Evolutionary conservation across 192 early-diverging fungal genomes (phyloP), one percentile per base, ranked within the genome.

Genomic region (Tieghemiomyces parasiticus): DNA sequence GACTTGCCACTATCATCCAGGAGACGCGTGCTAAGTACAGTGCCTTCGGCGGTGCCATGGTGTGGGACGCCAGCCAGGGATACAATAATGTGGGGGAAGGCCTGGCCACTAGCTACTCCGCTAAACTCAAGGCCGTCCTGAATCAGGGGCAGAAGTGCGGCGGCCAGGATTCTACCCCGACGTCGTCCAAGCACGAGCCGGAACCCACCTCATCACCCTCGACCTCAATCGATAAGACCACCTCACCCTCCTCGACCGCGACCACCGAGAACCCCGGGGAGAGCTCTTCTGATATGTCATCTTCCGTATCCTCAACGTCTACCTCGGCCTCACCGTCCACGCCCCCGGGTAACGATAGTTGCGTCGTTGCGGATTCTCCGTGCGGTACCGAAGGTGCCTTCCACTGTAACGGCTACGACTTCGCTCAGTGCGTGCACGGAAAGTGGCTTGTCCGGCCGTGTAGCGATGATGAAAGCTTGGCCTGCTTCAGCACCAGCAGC

Each of bases 51-150:
- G 86, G 86, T 28, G 78, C 85, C 46, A 81, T 81, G 80, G 71
- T 83, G 55, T 88, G 86, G 85, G 85, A 89, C 65, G 76, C 77
- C 0, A 84, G 82, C 28, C 82, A 84, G 61, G 67, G 81, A 0
- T 79, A 77, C 49, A 63, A 35, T 13, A 83, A 83, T 55, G 48
- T 65, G n/a, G 74, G 68, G 22, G 53, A 45, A 4, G 62, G 63
- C 31, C 51, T 55, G 4, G 6, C 61, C n/a, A 45, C 51, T 1
- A 44, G 28, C 20, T 38, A 46, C 33, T 9, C 28, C 0, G 55
- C 67, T 12, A 3, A 4, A 28, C 35, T 6, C 38, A 60, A 60
- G 9, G 25, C 4, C 10, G 38, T 3, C 3, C 59, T 60, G 25
- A 6, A 8, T 20, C 4, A 60, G 26, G 13, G 10, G 8, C 38